Conservation (phyloP, 257 asterid genomes). For the Anisodus acutangulus region DNA sequence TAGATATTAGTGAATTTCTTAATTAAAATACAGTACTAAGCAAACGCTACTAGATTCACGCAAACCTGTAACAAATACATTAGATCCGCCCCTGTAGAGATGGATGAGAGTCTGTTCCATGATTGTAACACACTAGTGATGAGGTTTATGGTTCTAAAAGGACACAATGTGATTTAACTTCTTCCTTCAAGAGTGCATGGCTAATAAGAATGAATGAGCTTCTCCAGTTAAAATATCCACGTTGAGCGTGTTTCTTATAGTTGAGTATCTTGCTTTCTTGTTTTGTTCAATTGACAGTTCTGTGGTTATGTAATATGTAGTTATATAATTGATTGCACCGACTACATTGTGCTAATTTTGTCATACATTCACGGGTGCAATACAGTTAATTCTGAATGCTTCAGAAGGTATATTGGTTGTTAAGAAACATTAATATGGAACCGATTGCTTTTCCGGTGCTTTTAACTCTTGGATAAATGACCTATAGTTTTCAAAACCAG, state of each 20-base stretch:
- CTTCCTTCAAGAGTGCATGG: neutral
- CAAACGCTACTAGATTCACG: neutral
- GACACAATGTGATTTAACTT: neutral
- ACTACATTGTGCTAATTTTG: neutral
- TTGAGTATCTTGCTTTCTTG: neutral
- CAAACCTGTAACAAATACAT: neutral
- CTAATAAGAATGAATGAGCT: neutral
- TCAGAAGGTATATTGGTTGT: conserved; percentile 25
- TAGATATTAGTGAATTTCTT: neutral
- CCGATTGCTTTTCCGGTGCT: neutral
- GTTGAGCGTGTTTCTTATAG: neutral
- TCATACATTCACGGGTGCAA: neutral
- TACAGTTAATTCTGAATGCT: neutral
- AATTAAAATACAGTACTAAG: neutral
- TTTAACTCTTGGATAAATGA: conserved; percentile 11
- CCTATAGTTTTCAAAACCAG: neutral
- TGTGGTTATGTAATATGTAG: neutral
- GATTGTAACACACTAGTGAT: conserved; percentile 12
- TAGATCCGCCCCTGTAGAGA: neutral
- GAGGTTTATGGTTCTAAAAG: neutral
- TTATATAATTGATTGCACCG: conserved; percentile 9
- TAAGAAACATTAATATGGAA: neutral
- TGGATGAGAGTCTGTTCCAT: conserved; percentile 9
- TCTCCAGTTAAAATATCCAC: conserved; percentile 19
- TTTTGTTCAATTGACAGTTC: neutral